Percentiles rank a stretch among this genome's conserved stretches.
These are phyloP conservation scores for Candida stauntonica DNA, from an alignment of 805 yeast genomes.

Conservation along the genomic window DNA sequence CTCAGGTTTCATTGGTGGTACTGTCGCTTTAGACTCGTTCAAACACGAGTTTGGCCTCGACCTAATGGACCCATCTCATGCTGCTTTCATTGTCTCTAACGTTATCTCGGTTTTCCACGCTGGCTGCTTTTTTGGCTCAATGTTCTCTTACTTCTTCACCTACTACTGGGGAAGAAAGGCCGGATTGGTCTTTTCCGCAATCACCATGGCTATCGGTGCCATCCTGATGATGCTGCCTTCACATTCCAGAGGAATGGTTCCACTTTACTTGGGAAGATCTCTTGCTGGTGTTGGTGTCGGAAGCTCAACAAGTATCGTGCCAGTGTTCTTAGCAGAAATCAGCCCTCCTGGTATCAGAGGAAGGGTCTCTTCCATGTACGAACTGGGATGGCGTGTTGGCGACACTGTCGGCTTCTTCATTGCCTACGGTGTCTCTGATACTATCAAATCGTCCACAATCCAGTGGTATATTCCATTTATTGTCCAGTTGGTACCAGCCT, in stretches of 20 bases:
- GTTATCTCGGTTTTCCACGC: slow-evolving; percentile 23
- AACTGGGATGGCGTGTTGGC: slow-evolving; percentile 13
- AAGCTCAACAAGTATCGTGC: slow-evolving; percentile 44
- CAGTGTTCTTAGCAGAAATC: slow-evolving; percentile 42
- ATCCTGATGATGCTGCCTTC: slow-evolving; percentile 37
- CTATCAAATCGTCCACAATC: slow-evolving; percentile 8
- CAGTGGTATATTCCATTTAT: slow-evolving; percentile 50
- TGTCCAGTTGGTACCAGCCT: slow-evolving; percentile 43
- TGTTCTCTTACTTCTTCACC: slow-evolving; percentile 18
- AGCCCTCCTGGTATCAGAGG: slow-evolving; percentile 44
- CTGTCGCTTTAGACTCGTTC: slow-evolving; percentile 41
- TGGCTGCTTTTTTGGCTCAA: slow-evolving; percentile 24
- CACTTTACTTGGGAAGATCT: slow-evolving; percentile 50
- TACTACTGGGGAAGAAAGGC: slow-evolving; percentile 18
- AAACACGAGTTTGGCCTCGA: slow-evolving; percentile 38
- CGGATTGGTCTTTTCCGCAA: slow-evolving; percentile 15
- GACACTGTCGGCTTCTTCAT: slow-evolving; percentile 11
- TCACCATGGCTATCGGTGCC: slow-evolving; percentile 33
- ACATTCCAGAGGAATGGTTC: slow-evolving; percentile 34
- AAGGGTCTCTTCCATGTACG: slow-evolving; percentile 22
- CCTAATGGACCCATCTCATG: slow-evolving; percentile 7
- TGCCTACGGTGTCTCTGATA: slow-evolving; percentile 9
- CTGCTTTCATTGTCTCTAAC: slow-evolving; percentile 12
- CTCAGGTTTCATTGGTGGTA: slow-evolving; percentile 49
- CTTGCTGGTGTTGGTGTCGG: slow-evolving; percentile 47